Percentiles rank a stretch among this genome's conserved stretches.
Conservation (phyloP, 345 rosid genomes). For the Eucalyptus urophylla region DNA sequence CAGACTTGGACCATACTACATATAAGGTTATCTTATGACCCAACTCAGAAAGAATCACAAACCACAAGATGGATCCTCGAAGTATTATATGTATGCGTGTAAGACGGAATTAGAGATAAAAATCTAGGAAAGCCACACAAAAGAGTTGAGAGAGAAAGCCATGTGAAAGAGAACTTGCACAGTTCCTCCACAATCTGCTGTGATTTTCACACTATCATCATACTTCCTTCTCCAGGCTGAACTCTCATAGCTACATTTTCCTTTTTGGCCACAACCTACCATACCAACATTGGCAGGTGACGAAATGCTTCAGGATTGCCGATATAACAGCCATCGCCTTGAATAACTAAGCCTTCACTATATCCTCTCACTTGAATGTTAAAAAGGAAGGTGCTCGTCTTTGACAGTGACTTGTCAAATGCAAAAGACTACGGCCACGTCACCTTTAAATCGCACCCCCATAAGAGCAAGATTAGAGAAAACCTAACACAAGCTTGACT, state of each 20-base stretch:
- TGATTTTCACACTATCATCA: neutral
- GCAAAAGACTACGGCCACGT: neutral
- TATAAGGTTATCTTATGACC: neutral
- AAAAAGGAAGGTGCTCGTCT: neutral
- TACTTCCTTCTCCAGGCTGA: neutral
- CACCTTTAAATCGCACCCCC: neutral
- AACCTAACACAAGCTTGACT: neutral
- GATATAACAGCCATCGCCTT: neutral
- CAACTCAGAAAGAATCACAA: neutral
- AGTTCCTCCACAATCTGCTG: neutral
- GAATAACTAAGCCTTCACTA: neutral
- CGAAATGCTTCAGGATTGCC: neutral
- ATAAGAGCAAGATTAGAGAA: neutral
- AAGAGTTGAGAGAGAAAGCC: neutral
- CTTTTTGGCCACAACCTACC: neutral
- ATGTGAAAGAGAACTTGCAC: neutral
- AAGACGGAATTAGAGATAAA: neutral
- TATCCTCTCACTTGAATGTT: neutral
- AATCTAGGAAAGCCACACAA: neutral
- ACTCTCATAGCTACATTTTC: neutral
- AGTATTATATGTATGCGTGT: rapidly evolving
- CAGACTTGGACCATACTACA: neutral
- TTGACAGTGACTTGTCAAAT: rapidly evolving
- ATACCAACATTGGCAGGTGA: neutral
- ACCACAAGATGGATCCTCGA: neutral